Percentiles rank a stretch among this genome's conserved stretches.
Evolutionary conservation across 1,284 basidiomycete species (phyloP).

Genomic region (Pseudozyma pruni): DNA sequence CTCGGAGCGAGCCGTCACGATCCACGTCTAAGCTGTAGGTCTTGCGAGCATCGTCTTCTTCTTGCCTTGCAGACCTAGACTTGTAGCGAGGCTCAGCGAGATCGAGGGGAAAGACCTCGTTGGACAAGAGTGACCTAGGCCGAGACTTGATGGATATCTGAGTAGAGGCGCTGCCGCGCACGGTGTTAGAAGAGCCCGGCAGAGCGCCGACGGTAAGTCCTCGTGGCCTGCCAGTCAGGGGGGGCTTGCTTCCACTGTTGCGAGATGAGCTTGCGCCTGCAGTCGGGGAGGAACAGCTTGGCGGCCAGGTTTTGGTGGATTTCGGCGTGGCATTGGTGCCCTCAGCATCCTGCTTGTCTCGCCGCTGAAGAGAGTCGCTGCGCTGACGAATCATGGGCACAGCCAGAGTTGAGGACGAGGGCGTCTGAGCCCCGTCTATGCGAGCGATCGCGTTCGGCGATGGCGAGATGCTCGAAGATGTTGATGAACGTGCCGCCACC

Average conservation of each 20-base stretch:
- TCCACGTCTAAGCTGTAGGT: constrained; percentile 35
- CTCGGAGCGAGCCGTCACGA: constrained; percentile 20
- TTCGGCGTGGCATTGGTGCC: not conserved
- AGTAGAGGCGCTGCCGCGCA: constrained; percentile 11
- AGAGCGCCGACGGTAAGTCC: constrained; percentile 61
- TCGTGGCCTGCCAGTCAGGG: constrained; percentile 43
- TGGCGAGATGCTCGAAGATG: not conserved
- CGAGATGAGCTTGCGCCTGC: constrained; percentile 8
- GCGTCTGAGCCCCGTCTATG: not conserved
- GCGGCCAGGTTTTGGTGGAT: constrained; percentile 1
- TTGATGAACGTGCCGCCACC: not conserved
- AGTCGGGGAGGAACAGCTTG: not conserved
- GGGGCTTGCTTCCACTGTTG: constrained; percentile 1
- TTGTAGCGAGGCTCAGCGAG: constrained; percentile 40
- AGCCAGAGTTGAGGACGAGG: constrained; percentile 8
- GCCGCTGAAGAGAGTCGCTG: constrained; percentile 33
- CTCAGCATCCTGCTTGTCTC: constrained; percentile 9
- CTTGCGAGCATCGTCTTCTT: constrained; percentile 20
- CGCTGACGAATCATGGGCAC: constrained; percentile 34
- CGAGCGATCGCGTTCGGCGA: not conserved
- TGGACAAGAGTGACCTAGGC: constrained; percentile 53
- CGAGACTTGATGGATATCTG: constrained; percentile 21
- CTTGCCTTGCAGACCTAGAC: constrained; percentile 6
- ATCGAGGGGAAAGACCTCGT: constrained; percentile 53
- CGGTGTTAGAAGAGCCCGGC: constrained; percentile 14